A percentile compares a stretch with the other conserved stretches of the same genome.
phyloP scores from a whole-genome alignment of 495 filamentous ascomycete genomes.

The Apodospora peruviana region DNA sequence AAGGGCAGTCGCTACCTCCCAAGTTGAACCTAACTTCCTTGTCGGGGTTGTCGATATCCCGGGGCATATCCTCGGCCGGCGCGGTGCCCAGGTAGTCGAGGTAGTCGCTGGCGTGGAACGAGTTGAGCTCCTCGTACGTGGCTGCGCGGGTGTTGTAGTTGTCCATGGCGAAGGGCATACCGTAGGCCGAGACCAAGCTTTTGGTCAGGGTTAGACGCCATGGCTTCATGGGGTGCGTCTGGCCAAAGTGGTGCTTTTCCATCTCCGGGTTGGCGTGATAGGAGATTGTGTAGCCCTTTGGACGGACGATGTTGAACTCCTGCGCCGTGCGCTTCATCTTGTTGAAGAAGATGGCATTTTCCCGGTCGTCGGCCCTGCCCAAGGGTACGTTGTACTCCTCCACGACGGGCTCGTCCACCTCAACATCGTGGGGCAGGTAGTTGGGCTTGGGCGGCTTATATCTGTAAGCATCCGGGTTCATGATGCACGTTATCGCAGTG shows the following conservation, averaged over 20 bases:
- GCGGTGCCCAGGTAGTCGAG: slow-evolving; percentile 73
- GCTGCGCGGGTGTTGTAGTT: slow-evolving; percentile 76
- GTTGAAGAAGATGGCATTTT: slow-evolving; percentile 57
- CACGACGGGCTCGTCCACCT: slow-evolving; percentile 50
- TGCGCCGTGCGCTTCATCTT: slow-evolving; percentile 62
- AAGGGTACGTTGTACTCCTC: slow-evolving; percentile 61
- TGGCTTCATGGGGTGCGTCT: slow-evolving; percentile 96
- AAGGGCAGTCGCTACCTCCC: slow-evolving; percentile 84
- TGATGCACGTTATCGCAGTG: slow-evolving; percentile 7
- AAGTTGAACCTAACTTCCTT: slow-evolving; percentile 68
- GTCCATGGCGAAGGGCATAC: slow-evolving; percentile 95
- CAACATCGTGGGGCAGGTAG: slow-evolving; percentile 42
- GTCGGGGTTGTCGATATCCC: slow-evolving; percentile 43
- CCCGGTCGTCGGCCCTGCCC: slow-evolving; percentile 45
- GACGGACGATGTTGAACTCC: slow-evolving; percentile 67
- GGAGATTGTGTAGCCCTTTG: slow-evolving; percentile 84
- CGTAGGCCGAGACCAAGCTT: slow-evolving; percentile 85
- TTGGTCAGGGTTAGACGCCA: slow-evolving; percentile 96
- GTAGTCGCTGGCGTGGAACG: slow-evolving; percentile 86
- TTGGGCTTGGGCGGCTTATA: slow-evolving; percentile 42
- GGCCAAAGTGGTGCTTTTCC: slow-evolving; percentile 93
- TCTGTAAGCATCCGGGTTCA: slow-evolving; percentile 26
- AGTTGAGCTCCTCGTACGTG: slow-evolving; percentile 77
- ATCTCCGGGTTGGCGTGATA: slow-evolving; percentile 95
- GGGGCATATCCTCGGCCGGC: slow-evolving; percentile 40